Conservation (phyloP, 176 grass and related monocot genomes). For the Tuctoria greenei region DNA sequence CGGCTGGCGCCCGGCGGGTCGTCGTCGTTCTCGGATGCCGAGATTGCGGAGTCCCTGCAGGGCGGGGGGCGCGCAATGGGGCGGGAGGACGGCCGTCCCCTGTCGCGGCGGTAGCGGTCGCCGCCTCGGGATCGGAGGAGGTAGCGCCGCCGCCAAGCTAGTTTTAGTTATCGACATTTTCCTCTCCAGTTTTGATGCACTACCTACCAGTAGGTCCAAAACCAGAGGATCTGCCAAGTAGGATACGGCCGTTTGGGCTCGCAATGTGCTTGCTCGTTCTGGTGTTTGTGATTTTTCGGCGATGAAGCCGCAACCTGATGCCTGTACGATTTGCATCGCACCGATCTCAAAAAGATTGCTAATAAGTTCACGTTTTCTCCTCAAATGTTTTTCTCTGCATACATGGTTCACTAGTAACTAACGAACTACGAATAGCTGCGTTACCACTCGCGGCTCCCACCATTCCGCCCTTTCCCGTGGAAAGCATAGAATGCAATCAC, state of each 20-base stretch:
- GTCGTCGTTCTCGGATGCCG: slow-evolving; percentile 67
- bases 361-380: neutral
- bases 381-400: neutral
- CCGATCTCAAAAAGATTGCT: neutral
- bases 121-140: slow-evolving; percentile 23
- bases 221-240: slow-evolving; percentile 20
- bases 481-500: no score
- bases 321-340: neutral
- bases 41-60: slow-evolving; percentile 44
- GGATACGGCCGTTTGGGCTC: neutral
- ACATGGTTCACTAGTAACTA: neutral
- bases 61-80: slow-evolving; percentile 22
- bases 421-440: neutral
- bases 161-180: slow-evolving; percentile 12
- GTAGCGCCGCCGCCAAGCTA: slow-evolving; percentile 18
- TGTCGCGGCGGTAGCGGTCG: neutral
- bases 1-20: slow-evolving; percentile 38
- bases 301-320: neutral
- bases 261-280: neutral
- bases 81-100: neutral
- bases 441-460: neutral
- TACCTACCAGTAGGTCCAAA: neutral
- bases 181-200: neutral
- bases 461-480: no score
- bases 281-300: neutral